Evolutionary conservation across 805 yeast species (phyloP).

Genomic region (Yarrowia keelungensis): DNA sequence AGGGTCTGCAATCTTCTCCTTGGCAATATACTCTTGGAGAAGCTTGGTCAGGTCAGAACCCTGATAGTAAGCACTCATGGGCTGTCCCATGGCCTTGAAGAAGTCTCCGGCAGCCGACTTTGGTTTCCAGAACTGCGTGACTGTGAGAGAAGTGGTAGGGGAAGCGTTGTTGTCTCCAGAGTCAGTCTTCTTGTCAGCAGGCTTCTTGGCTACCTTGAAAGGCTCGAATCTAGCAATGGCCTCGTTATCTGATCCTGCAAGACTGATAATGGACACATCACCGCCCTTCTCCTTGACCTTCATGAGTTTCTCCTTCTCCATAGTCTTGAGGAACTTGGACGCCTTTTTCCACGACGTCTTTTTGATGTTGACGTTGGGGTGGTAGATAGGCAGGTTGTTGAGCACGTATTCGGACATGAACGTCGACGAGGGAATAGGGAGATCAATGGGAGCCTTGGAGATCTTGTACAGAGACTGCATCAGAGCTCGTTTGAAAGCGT

Average conservation of each 20-base stretch:
- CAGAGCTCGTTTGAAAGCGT: constrained; percentile 73
- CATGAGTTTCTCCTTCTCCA: constrained; percentile 77
- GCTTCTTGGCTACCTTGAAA: constrained; percentile 56
- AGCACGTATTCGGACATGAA: constrained; percentile 75
- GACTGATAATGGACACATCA: constrained; percentile 64
- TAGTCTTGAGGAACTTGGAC: constrained; percentile 80
- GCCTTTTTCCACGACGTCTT: constrained; percentile 90
- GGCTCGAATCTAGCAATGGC: constrained; percentile 68
- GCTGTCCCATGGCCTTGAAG: constrained; percentile 41
- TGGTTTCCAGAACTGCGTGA: constrained; percentile 47
- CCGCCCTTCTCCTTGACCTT: constrained; percentile 86
- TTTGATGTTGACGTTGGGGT: constrained; percentile 58
- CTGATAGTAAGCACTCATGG: constrained; percentile 54
- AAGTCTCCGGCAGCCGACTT: constrained; percentile 44
- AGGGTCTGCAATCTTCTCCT: constrained; percentile 58
- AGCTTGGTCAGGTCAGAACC: constrained; percentile 61
- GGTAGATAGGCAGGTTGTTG: constrained; percentile 67
- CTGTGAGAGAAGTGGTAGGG: constrained; percentile 42
- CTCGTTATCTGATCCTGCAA: constrained; percentile 57
- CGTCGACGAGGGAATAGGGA: constrained; percentile 75
- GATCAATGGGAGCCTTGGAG: constrained; percentile 52
- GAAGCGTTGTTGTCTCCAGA: constrained; percentile 31
- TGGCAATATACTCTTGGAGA: constrained; percentile 63
- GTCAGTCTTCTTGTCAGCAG: constrained; percentile 20
- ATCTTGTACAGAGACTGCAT: constrained; percentile 66